phyloP scores from a whole-genome alignment of 805 yeast genomes.

The Blastobotrys muscicola region DNA sequence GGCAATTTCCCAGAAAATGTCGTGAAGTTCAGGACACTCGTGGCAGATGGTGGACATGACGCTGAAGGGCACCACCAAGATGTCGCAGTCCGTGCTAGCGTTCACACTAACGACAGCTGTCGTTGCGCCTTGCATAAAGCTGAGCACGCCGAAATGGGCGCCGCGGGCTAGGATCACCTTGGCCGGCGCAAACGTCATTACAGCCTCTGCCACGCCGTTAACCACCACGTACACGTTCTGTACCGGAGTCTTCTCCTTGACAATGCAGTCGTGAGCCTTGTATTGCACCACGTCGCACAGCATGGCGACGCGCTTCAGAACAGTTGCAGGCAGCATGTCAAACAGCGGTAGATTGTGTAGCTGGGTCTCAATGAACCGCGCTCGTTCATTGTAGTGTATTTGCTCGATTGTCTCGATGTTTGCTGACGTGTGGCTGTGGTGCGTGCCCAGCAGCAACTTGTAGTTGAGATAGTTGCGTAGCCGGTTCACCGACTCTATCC shows the following conservation, averaged over 20 bases:
- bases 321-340: slow-evolving; percentile 44
- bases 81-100: slow-evolving; percentile 49
- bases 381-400: no score
- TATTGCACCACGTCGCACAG: slow-evolving; percentile 47
- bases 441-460: background rate
- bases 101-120: slow-evolving; percentile 55
- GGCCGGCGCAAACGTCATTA: slow-evolving; percentile 31
- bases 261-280: slow-evolving; percentile 50
- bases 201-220: slow-evolving; percentile 62
- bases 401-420: no score
- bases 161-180: slow-evolving; percentile 54
- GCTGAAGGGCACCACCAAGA: slow-evolving; percentile 50
- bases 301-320: slow-evolving; percentile 55
- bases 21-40: slow-evolving; percentile 48
- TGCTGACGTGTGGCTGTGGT: no score
- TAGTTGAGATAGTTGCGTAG: slow-evolving; percentile 2
- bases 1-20: slow-evolving; percentile 55
- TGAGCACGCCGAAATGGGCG: slow-evolving; percentile 70
- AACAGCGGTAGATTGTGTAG: slow-evolving; percentile 40
- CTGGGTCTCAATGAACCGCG: no score
- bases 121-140: slow-evolving; percentile 40
- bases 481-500: background rate
- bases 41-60: slow-evolving; percentile 45
- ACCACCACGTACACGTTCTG: slow-evolving; percentile 59
- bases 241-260: slow-evolving; percentile 50